phyloP scores from a whole-genome alignment of 1,139 yeast genomes.

The Yamadazyma buinensis region DNA sequence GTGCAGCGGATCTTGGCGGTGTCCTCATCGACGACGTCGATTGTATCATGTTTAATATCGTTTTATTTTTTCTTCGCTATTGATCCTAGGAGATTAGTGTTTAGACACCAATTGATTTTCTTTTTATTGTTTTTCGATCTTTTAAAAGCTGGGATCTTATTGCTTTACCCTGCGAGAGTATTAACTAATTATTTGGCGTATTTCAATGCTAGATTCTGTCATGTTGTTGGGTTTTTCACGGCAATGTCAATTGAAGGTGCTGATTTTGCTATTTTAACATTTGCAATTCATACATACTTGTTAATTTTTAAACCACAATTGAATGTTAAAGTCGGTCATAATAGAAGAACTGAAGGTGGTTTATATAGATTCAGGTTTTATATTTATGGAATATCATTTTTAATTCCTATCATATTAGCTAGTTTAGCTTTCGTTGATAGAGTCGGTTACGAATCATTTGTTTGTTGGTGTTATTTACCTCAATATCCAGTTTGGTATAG shows the following conservation, averaged over 20 bases:
- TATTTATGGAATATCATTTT: slow-evolving; percentile 56
- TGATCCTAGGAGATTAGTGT: slow-evolving; percentile 58
- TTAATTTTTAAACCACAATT: slow-evolving; percentile 61
- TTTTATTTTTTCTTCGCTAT: slow-evolving; percentile 56
- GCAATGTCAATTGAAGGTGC: slow-evolving; percentile 84
- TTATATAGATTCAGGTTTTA: slow-evolving; percentile 55
- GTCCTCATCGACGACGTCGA: slow-evolving; percentile 54
- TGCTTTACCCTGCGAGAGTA: slow-evolving; percentile 69
- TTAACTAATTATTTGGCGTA: slow-evolving; percentile 47
- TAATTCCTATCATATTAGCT: slow-evolving; percentile 68
- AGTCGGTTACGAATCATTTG: slow-evolving; percentile 58
- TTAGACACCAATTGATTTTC: slow-evolving; percentile 69
- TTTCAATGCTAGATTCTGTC: slow-evolving; percentile 54
- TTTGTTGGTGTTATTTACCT: slow-evolving; percentile 83
- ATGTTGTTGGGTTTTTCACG: slow-evolving; percentile 81
- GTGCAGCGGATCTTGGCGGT: slow-evolving; percentile 39
- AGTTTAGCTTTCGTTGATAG: slow-evolving; percentile 61
- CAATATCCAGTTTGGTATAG: slow-evolving; percentile 72
- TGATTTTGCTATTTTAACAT: slow-evolving; percentile 76
- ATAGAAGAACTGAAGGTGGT: slow-evolving; percentile 62
- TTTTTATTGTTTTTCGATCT: slow-evolving; percentile 69
- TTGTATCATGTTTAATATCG: slow-evolving; percentile 50
- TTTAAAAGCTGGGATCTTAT: slow-evolving; percentile 64
- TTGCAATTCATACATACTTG: slow-evolving; percentile 80
- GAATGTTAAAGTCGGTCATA: slow-evolving; percentile 41